phyloP scores from a whole-genome alignment of 805 yeast genomes.

The Wickerhamomyces queroliae region DNA sequence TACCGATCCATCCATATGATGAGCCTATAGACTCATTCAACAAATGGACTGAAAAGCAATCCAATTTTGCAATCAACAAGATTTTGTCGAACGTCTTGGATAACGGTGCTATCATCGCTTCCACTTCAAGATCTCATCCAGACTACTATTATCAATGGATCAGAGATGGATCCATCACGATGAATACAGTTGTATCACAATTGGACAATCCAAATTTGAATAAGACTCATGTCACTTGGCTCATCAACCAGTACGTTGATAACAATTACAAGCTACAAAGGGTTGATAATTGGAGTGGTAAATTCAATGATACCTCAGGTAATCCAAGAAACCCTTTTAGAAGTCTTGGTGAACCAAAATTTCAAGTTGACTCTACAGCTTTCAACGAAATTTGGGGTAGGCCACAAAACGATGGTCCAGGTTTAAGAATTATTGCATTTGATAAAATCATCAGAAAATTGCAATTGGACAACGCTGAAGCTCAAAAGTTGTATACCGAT shows the following conservation, averaged over 20 bases:
- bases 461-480: too few relatives aligned
- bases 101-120: slow-evolving; percentile 75
- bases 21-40: slow-evolving; percentile 26
- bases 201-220: too few relatives aligned
- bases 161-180: slow-evolving; percentile 82
- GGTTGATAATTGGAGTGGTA: slow-evolving; percentile 63
- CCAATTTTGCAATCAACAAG: slow-evolving; percentile 31
- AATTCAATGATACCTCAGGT: slow-evolving; percentile 26
- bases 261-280: slow-evolving; percentile 60
- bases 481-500: too few relatives aligned
- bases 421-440: slow-evolving; percentile 65
- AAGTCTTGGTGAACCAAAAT: slow-evolving; percentile 91
- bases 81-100: slow-evolving; percentile 48
- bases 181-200: slow-evolving; percentile 54
- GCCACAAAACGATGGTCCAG: slow-evolving; percentile 96
- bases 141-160: slow-evolving; percentile 89
- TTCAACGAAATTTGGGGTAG: slow-evolving; percentile 81
- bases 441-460: slow-evolving; percentile 46
- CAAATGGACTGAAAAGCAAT: slow-evolving; percentile 40
- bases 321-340: slow-evolving; percentile 25
- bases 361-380: slow-evolving; percentile 55
- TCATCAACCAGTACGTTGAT: slow-evolving; percentile 56
- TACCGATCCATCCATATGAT: slow-evolving; percentile 14
- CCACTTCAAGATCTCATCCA: slow-evolving; percentile 68
- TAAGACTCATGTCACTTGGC: too few relatives aligned